These are phyloP conservation scores for Boletus reticulatus DNA, from an alignment of 768 basidiomycete genomes.

Conservation along the genomic window DNA sequence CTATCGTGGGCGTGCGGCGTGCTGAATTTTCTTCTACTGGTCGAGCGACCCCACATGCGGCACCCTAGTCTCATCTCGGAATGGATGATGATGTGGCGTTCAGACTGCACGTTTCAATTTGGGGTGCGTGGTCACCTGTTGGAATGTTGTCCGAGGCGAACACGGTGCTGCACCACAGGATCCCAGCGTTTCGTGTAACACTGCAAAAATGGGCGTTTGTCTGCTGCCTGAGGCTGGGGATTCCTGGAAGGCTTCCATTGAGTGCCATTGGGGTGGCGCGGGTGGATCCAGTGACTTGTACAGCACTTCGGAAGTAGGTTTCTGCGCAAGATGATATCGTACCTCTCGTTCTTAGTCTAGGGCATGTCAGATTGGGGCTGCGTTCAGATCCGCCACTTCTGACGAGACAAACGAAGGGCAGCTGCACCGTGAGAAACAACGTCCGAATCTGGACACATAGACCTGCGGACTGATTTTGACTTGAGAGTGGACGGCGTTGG, in stretches of 20 bases:
- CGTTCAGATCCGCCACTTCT: constrained; percentile 7
- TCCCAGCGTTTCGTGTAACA: background rate
- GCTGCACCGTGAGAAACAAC: constrained; percentile 1
- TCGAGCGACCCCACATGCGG: constrained; percentile 5
- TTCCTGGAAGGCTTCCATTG: background rate
- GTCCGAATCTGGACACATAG: background rate
- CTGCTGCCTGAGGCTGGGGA: background rate
- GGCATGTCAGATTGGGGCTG: constrained; percentile 1
- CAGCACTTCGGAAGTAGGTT: background rate
- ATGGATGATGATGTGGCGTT: constrained; percentile 8
- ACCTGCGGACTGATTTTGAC: no score
- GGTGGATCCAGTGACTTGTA: constrained; percentile 8
- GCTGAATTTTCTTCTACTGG: background rate
- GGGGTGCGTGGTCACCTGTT: background rate
- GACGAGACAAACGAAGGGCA: background rate
- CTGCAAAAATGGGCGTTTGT: background rate
- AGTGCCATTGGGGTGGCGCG: background rate
- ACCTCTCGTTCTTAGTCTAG: background rate
- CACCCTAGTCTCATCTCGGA: background rate
- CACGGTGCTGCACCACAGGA: constrained; percentile 3
- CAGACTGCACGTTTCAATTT: constrained; percentile 2
- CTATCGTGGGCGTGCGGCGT: background rate
- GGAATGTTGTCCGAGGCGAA: constrained; percentile 20
- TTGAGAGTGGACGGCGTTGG: no score
- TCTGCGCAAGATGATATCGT: background rate